phyloP scores from a whole-genome alignment of 805 yeast genomes.

The Candida xyloterini region DNA sequence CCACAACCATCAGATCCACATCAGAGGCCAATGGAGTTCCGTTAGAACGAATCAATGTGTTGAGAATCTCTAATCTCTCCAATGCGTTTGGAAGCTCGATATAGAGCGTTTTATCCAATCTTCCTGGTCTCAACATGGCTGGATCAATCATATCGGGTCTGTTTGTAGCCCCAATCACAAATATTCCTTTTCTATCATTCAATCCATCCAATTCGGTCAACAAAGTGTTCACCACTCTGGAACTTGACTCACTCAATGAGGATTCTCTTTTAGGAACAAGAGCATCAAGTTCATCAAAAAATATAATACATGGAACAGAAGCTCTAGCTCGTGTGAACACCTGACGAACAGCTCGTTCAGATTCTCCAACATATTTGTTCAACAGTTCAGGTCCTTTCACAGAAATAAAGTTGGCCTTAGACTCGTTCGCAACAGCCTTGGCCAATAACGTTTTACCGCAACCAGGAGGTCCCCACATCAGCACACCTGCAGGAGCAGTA shows the following conservation, averaged over 20 bases:
- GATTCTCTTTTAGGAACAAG: slow-evolving; percentile 92
- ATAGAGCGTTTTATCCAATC: slow-evolving; percentile 88
- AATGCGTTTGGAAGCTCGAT: slow-evolving; percentile 80
- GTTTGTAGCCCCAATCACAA: slow-evolving; percentile 94
- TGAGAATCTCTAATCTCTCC: slow-evolving; percentile 80
- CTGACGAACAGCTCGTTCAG: slow-evolving; percentile 90
- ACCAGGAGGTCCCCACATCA: slow-evolving; percentile 99
- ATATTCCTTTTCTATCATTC: slow-evolving; percentile 88
- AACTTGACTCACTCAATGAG: slow-evolving; percentile 81
- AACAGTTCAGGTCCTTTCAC: slow-evolving; percentile 95
- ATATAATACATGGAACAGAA: slow-evolving; percentile 90
- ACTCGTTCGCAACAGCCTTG: slow-evolving; percentile 97
- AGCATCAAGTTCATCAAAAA: slow-evolving; percentile 95
- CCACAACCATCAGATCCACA: slow-evolving; percentile 61
- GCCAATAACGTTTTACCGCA: slow-evolving; percentile 97
- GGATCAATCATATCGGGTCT: slow-evolving; percentile 98
- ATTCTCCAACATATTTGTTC: slow-evolving; percentile 94
- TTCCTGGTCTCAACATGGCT: slow-evolving; percentile 96
- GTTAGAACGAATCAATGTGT: slow-evolving; percentile 67
- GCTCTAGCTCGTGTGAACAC: slow-evolving; percentile 91
- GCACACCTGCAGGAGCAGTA: slow-evolving; percentile 93
- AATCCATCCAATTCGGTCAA: slow-evolving; percentile 94
- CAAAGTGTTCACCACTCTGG: slow-evolving; percentile 91
- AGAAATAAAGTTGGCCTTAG: slow-evolving; percentile 92
- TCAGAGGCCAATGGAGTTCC: slow-evolving; percentile 67